Conservation (phyloP, 441 rosid genomes). For the Macaranga tanarius region DNA sequence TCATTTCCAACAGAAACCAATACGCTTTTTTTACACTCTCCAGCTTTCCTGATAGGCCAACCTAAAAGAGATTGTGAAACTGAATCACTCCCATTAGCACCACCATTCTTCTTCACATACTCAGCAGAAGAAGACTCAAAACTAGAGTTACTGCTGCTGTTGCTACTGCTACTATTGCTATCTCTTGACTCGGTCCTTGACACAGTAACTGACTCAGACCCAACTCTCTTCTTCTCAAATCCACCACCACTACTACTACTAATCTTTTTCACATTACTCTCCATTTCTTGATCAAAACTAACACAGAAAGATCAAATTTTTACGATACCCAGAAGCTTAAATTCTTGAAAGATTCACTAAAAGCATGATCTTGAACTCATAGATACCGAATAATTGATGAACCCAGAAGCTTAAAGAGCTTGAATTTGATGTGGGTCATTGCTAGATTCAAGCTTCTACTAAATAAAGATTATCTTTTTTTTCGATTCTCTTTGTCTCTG, state of each 20-base stretch:
- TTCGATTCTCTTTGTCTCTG: background rate
- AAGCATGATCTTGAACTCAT: slow-evolving; percentile 3
- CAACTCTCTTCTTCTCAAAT: slow-evolving; percentile 37
- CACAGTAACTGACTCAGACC: slow-evolving; percentile 42
- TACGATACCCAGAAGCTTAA: slow-evolving; percentile 22
- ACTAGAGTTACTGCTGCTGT: slow-evolving; percentile 34
- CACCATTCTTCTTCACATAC: slow-evolving; percentile 37
- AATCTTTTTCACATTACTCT: slow-evolving; percentile 41
- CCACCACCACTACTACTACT: slow-evolving; percentile 10
- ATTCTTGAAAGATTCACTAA: slow-evolving; percentile 13
- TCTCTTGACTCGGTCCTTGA: slow-evolving; percentile 49
- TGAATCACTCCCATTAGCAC: slow-evolving; percentile 39
- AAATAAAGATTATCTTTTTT: background rate
- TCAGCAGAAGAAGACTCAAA: slow-evolving; percentile 51
- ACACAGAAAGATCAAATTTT: background rate
- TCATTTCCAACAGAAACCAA: slow-evolving; percentile 38
- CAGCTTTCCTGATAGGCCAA: slow-evolving; percentile 85
- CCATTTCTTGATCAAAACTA: slow-evolving; percentile 38
- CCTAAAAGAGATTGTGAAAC: slow-evolving; percentile 65
- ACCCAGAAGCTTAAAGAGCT: slow-evolving; percentile 12
- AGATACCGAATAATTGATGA: background rate
- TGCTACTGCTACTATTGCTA: slow-evolving; percentile 33
- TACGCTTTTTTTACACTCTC: slow-evolving; percentile 37
- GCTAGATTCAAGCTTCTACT: background rate
- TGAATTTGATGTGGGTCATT: slow-evolving; percentile 19